Base-by-base conservation (phyloP, 2,329 filamentous ascomycete species). In the Escovopsis sp. region DNA sequence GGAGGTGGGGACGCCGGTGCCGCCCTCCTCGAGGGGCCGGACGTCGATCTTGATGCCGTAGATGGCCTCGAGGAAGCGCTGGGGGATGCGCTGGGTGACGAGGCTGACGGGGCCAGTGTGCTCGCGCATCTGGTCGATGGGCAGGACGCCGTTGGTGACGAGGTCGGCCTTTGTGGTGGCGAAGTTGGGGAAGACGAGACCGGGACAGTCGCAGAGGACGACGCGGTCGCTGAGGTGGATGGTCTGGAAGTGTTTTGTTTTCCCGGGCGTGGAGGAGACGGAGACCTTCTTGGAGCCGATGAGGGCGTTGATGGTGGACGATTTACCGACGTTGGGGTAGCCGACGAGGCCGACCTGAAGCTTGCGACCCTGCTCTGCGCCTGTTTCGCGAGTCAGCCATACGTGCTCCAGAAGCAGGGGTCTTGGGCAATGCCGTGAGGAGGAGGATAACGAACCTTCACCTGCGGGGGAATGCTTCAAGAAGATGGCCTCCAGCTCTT, bases 241-340 rank as follows among this genome's bases (percentile, higher is more conserved):
- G 1, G 91, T 98, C 63, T 98, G 91, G 68, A 98, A 98, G 57
- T 98, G 91, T 68, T 98, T 98, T 12, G 91, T 98, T 68, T 98
- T 98, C 59, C 91, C 91, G 4, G 91, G 91, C 1, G 91, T 98
- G 12, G 89, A 82, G 12, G 91, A 98, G 34, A 98, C 93, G 0
- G 89, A 96, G 6, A 98, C 91, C 66, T 96, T 98, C 69, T 96
- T 98, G 43, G 91, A 81, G 40, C 93, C 93, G 45, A 96, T 88
- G n/a, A 98, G 75, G 36, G 91, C 89, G 67, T 98, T 98, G 72
- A 98, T 98, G 12, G 91, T 98, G 39, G 88, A 95, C 1, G 93
- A 98, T 67, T 98, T 98, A 65, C 91, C 91, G 49, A 98, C 91
- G 66, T 98, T 98, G 56, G 91, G 91, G 64, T 98, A 98, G 45